These are phyloP conservation scores for Aspergillus pseudonomiae DNA, from an alignment of 2,329 filamentous ascomycete species.

Conservation along the genomic window DNA sequence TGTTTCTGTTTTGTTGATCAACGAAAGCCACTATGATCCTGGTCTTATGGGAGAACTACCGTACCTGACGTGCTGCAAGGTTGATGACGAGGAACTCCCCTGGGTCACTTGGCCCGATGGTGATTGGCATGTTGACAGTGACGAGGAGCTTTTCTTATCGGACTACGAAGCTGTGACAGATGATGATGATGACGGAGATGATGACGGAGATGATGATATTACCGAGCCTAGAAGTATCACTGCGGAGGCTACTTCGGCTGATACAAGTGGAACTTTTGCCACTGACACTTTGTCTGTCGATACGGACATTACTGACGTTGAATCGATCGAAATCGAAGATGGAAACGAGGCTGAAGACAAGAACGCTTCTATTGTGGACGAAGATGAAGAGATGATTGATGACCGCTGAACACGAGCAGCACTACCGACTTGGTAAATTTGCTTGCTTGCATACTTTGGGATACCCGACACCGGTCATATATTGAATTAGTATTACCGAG, in stretches of 20 bases:
- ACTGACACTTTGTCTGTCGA: neutral
- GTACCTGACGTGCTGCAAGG: conserved; percentile 50
- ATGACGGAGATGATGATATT: neutral
- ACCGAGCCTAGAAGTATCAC: neutral
- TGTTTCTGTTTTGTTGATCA: conserved; percentile 40
- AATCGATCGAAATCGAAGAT: neutral
- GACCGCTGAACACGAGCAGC: neutral
- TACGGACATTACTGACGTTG: neutral
- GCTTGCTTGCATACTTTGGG: neutral
- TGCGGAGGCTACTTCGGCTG: neutral
- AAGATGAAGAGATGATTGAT: neutral
- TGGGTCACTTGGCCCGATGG: conserved; percentile 4
- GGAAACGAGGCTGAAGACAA: neutral
- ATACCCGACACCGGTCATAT: neutral
- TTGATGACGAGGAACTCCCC: conserved; percentile 29
- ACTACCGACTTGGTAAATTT: neutral
- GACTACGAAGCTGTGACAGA: neutral
- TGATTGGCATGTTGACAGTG: neutral
- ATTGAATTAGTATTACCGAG: neutral
- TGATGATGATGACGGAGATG: neutral
- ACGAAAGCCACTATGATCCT: conserved; percentile 35
- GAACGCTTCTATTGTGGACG: neutral
- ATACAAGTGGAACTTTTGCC: neutral
- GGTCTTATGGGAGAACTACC: conserved; percentile 39
- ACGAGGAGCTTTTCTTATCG: neutral